Percentiles rank a stretch among this genome's conserved stretches.
Evolutionary conservation across 139 green algal genomes (phyloP).

Genomic region (Chlamydomonas asymmetrica): DNA sequence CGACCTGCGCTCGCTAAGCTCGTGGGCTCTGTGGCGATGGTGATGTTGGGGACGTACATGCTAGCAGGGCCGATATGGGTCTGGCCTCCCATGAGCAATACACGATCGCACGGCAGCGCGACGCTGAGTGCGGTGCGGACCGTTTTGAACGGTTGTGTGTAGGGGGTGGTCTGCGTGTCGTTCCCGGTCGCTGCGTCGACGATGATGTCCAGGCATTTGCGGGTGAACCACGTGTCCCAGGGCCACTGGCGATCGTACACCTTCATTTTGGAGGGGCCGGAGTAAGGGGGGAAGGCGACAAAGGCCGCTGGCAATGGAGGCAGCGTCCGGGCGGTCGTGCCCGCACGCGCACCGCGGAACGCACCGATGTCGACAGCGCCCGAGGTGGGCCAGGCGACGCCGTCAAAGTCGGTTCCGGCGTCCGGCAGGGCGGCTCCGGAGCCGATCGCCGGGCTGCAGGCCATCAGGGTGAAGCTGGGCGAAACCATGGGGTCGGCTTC

Average conservation of each 20-base stretch:
- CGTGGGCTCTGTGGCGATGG: constrained; percentile 14
- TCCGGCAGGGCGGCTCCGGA: neutral
- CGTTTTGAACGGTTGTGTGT: constrained; percentile 8
- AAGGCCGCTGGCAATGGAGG: constrained; percentile 9
- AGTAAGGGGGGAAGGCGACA: neutral
- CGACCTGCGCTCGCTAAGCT: neutral
- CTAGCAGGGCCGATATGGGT: constrained; percentile 1
- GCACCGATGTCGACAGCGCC: constrained; percentile 11
- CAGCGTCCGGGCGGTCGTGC: neutral
- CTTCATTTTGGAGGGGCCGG: neutral
- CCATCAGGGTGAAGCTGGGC: neutral
- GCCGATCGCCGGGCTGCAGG: constrained; percentile 20
- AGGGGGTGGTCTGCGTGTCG: constrained; percentile 13
- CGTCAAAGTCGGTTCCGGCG: constrained; percentile 19
- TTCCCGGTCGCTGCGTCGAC: constrained; percentile 17
- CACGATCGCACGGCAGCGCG: constrained; percentile 22
- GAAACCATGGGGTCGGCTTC: constrained; percentile 8
- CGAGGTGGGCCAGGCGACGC: neutral
- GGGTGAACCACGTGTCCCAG: constrained; percentile 11
- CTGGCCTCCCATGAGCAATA: constrained; percentile 14
- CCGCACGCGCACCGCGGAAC: neutral
- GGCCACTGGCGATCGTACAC: constrained; percentile 25
- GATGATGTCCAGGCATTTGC: constrained; percentile 17
- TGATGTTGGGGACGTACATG: constrained; percentile 9
- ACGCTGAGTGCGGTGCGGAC: neutral